phyloP scores from a whole-genome alignment of 139 green algal genomes.

The Tetraselmis chui region DNA sequence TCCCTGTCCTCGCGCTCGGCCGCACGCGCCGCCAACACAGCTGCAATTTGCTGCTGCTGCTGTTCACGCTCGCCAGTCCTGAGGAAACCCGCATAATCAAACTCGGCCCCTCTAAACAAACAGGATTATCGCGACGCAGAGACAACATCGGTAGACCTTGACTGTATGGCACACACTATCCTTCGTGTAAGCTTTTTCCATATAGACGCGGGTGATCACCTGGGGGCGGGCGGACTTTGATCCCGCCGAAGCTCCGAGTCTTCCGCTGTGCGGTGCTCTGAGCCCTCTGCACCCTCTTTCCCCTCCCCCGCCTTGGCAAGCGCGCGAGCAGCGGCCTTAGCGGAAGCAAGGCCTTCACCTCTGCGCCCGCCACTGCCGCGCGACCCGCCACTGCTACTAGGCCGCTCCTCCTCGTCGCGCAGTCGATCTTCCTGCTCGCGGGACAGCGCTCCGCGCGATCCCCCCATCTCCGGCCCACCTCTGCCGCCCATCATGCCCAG shows the following conservation, averaged over 20 bases:
- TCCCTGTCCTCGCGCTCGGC: not conserved
- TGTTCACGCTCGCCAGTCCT: not conserved
- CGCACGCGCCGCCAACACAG: not conserved
- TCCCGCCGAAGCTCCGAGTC: not conserved
- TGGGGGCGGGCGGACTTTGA: not conserved
- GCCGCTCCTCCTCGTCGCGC: not conserved
- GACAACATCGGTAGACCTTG: too few relatives aligned
- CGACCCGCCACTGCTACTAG: not conserved
- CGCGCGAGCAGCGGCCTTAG: not conserved
- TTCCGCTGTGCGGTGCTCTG: not conserved
- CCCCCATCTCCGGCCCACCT: too few relatives aligned
- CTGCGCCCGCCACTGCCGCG: not conserved
- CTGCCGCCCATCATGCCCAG: not conserved
- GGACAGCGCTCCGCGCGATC: not conserved
- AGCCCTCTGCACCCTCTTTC: not conserved
- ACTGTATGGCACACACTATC: too few relatives aligned
- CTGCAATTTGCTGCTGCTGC: not conserved
- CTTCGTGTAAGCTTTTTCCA: too few relatives aligned
- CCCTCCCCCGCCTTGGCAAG: not conserved
- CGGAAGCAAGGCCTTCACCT: not conserved
- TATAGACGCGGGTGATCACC: not conserved
- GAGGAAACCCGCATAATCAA: not conserved
- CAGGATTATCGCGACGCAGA: not conserved
- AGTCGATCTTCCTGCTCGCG: not conserved
- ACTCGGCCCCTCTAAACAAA: not conserved